These are phyloP conservation scores for Lichtheimia ramosa DNA, from an alignment of 371 early-diverging fungal genomes.

Conservation along the genomic window DNA sequence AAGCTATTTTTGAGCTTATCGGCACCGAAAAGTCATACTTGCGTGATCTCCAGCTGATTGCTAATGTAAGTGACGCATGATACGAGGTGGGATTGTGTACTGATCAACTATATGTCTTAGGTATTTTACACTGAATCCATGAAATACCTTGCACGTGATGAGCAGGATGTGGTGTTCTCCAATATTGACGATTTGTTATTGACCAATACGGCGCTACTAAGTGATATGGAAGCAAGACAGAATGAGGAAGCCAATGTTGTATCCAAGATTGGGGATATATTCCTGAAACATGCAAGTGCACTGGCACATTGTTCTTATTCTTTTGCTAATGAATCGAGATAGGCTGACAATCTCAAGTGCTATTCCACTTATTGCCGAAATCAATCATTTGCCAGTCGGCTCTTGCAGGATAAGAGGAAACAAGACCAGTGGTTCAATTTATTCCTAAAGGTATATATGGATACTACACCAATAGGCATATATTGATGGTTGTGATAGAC, in stretches of 20 bases:
- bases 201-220: constrained; percentile 70
- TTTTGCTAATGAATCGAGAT: not conserved
- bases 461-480: not conserved
- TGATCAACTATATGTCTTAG: constrained; percentile 14
- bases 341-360: constrained; percentile 55
- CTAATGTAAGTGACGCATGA: constrained; percentile 53
- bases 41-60: constrained; percentile 78
- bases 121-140: constrained; percentile 53
- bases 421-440: constrained; percentile 57
- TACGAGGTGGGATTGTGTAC: not conserved
- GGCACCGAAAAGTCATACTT: constrained; percentile 84
- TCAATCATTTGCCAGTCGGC: constrained; percentile 60
- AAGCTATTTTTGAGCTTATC: constrained; percentile 87
- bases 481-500: constrained; percentile 25
- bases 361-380: constrained; percentile 73
- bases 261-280: constrained; percentile 61
- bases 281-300: constrained; percentile 53
- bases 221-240: constrained; percentile 66
- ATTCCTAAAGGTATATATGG: constrained; percentile 57
- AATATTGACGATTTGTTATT: constrained; percentile 75
- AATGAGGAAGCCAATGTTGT: constrained; percentile 52
- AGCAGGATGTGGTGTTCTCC: constrained; percentile 51
- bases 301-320: not conserved
- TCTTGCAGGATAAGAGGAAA: constrained; percentile 61
- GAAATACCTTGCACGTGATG: constrained; percentile 39